These are phyloP conservation scores for Zoysia pacifica DNA, from an alignment of 176 grass and related monocot genomes.

Conservation along the genomic window DNA sequence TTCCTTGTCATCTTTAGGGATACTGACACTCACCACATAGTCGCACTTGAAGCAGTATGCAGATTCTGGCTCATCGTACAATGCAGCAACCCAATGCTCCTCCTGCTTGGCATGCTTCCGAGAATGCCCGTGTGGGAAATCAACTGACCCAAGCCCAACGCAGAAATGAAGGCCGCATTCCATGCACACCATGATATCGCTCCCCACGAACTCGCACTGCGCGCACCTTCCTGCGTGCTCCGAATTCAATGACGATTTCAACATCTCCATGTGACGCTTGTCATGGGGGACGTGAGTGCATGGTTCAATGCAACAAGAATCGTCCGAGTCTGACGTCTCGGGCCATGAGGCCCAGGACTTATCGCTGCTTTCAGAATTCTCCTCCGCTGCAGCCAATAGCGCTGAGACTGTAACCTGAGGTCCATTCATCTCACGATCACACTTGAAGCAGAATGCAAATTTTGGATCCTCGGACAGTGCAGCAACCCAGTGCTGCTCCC, in stretches of 20 bases:
- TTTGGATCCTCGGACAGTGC: neutral
- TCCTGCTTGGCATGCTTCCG: neutral
- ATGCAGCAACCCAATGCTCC: conserved; percentile 1
- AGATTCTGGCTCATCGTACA: neutral
- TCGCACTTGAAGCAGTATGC: conserved; percentile 29
- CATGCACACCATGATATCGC: conserved; percentile 7
- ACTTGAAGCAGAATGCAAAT: conserved; percentile 29
- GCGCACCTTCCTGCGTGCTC: neutral
- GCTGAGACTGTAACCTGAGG: neutral
- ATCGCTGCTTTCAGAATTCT: neutral
- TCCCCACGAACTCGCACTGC: neutral
- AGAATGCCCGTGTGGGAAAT: neutral
- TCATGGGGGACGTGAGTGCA: conserved; percentile 2
- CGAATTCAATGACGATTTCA: neutral
- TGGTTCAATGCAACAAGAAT: neutral
- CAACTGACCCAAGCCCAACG: neutral
- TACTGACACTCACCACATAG: neutral
- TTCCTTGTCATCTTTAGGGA: neutral
- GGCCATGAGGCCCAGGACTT: neutral
- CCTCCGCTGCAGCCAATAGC: neutral
- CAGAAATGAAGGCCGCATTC: neutral
- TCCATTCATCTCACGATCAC: neutral
- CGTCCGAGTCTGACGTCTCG: neutral
- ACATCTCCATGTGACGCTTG: neutral
- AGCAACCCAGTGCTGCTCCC: neutral